Base-by-base conservation (phyloP, 345 rosid genomes). In the Hypericum perforatum region DNA sequence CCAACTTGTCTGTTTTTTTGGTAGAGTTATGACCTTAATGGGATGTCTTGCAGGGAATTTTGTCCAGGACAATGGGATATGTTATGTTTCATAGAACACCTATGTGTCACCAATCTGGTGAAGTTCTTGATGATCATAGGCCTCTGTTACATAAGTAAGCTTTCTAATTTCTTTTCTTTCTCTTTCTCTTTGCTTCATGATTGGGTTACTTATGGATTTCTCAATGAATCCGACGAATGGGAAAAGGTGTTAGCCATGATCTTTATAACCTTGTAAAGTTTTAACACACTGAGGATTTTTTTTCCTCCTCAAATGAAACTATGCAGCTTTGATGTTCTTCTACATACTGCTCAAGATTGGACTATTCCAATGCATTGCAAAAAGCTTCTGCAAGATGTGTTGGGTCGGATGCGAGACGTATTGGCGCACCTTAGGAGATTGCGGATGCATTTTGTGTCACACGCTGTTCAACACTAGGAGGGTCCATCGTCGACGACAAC, bases 51-150 rank as follows among this genome's bases (percentile, higher is more conserved):
- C 75, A 88, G 96, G 62, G 81, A 70, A 22, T 51, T 81, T 49
- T 89, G 95, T 63, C 37, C 77, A 6, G 86, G 95, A 29, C 76
- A 81, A 39, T 80, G 91, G 97, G 89, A 89, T 43, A 41, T 77
- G 16, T n/a, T 70, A 11, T 85, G 95, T 70, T 89, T 89, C 63
- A 66, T 89, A 5, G 91, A 89, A 69, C 84, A 82, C 62, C 62
- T 85, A 8, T 82, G 97, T 47, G 56, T 85, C 60, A 44, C 80
- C 41, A 71, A 85, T 63, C 71, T 89, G 55, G 65, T 75, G 15
- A 89, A 81, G 59, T 60, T 89, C 29, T 37, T 81, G 43, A 15
- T 81, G 70, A 82, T 79, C 42, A 58, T 76, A 41, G 70, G 61
- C 57, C 89, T 85, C 58, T 79, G 80, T 61, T 80, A 74, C 75